phyloP scores from a whole-genome alignment of 169 alveolate genomes.

The Theileria parva region DNA sequence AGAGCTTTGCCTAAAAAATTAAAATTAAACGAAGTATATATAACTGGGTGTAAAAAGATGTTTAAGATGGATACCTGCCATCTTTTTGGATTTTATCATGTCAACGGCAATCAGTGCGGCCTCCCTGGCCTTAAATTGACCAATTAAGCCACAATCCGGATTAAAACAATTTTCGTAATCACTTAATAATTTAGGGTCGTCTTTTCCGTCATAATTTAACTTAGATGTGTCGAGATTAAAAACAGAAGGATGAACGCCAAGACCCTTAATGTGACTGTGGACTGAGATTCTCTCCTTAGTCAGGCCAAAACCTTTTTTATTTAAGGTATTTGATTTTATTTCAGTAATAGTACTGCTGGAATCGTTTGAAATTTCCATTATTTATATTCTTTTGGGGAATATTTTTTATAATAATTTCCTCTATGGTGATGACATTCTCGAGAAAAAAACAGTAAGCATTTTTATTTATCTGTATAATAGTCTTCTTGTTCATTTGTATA shows the following conservation, averaged over 20 bases:
- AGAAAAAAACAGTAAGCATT: too few species aligned
- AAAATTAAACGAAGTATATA: not conserved
- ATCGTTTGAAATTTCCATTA: slow-evolving; percentile 33
- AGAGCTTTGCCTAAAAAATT: slow-evolving; percentile 72
- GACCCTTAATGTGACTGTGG: slow-evolving; percentile 98
- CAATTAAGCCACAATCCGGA: slow-evolving; percentile 92
- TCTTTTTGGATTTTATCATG: slow-evolving; percentile 93
- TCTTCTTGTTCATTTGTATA: too few species aligned
- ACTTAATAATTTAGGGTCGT: slow-evolving; percentile 12
- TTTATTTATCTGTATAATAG: too few species aligned
- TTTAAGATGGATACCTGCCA: slow-evolving; percentile 87
- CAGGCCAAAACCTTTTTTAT: slow-evolving; percentile 7
- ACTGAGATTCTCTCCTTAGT: slow-evolving; percentile 90
- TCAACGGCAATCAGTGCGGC: slow-evolving; percentile 98
- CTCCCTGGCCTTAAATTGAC: slow-evolving; percentile 98
- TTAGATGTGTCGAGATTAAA: slow-evolving; percentile 62
- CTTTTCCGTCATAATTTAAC: slow-evolving; percentile 8
- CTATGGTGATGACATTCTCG: not conserved
- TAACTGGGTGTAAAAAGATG: not conserved
- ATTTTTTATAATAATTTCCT: too few species aligned
- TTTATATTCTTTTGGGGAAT: not conserved
- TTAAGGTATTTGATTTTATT: slow-evolving; percentile 18
- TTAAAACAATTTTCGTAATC: slow-evolving; percentile 67
- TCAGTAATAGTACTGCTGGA: slow-evolving; percentile 31
- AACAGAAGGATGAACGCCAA: slow-evolving; percentile 92